Base-by-base conservation (phyloP, 352 stramenopile species). In the Phytophthora meadii region DNA sequence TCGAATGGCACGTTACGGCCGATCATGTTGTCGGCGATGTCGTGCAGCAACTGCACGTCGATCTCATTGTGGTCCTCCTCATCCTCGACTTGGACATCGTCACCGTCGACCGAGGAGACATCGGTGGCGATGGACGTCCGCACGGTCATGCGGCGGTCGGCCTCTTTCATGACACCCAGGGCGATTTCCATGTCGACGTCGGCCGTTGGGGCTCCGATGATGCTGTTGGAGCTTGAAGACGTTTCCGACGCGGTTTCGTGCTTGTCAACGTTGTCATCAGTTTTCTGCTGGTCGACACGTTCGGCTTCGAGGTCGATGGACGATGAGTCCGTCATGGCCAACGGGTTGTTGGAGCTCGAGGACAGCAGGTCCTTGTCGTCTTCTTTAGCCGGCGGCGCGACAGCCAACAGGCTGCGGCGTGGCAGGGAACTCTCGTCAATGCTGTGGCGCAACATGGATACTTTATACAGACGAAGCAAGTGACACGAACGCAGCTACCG, bases 11-110 rank as follows among this genome's bases (percentile, higher is more conserved):
- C 47, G 44, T 79, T 76, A 32, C 70, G 75, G 27, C 83, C 83
- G 34, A 90, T 81, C 58, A 92, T 68, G 46, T 85, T 83, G 30
- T 72, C 36, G 27, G 68, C 61, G n/a, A 90, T 72, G 47, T 81
- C 69, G 44, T 68, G 40, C 41, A 87, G 45, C 32, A 87, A 46
- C 22, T 75, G 56, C 24, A 67, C 54, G 44, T 77, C 69, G 4
- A 77, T 24, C n/a, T 66, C 54, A 9, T 75, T 40, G 1, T 56
- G 24, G 12, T 66, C 66, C 12, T 70, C 61, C 5, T 66, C 66
- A 7, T 70, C 61, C 4, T 47, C 50, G 14, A 54, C 45, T 44
- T 54, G 36, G 4, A 52, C 22, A 8, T 70, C 44, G n/a, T 44
- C 36, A 17, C 28, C 62, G 0, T 66, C 66, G 19, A 74, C 40